Conservation (phyloP, 768 basidiomycete genomes). For the Coprinopsis strossmayeri region DNA sequence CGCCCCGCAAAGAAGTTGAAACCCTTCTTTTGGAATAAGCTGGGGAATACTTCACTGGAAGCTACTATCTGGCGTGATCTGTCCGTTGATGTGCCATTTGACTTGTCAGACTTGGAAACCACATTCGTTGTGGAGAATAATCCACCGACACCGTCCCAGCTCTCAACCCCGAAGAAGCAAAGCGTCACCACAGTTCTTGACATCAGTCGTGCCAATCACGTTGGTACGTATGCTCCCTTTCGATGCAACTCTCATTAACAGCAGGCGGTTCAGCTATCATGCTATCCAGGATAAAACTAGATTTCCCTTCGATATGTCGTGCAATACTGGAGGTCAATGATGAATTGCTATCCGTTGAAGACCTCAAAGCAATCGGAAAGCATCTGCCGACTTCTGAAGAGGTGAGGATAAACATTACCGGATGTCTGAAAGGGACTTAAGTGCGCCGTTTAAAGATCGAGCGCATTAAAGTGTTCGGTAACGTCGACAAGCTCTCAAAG, state of each 20-base stretch:
- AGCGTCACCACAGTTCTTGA: slow-evolving; percentile 68
- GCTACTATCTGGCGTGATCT: slow-evolving; percentile 69
- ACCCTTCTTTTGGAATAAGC: slow-evolving; percentile 91
- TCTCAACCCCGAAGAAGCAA: slow-evolving; percentile 43
- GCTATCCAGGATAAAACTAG: slow-evolving; percentile 68
- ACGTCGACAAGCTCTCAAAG: slow-evolving; percentile 68
- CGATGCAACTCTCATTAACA: no score
- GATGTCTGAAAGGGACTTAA: background rate
- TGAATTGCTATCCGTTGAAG: slow-evolving; percentile 57
- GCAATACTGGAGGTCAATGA: slow-evolving; percentile 75
- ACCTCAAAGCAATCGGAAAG: slow-evolving; percentile 66
- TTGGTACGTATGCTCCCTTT: slow-evolving; percentile 39
- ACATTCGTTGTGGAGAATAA: slow-evolving; percentile 59
- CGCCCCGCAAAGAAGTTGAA: slow-evolving; percentile 58
- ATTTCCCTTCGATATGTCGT: slow-evolving; percentile 56
- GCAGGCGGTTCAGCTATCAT: slow-evolving; percentile 90
- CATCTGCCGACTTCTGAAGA: slow-evolving; percentile 82
- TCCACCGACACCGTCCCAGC: slow-evolving; percentile 35
- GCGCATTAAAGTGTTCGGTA: slow-evolving; percentile 62
- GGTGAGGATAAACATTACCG: slow-evolving; percentile 27
- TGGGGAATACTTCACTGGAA: slow-evolving; percentile 34
- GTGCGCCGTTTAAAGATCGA: slow-evolving; percentile 39
- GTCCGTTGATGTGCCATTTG: slow-evolving; percentile 33
- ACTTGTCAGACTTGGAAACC: slow-evolving; percentile 65
- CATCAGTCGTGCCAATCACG: slow-evolving; percentile 77